phyloP scores from a whole-genome alignment of 805 yeast species.

The Cyberlindnera mississippiensis region DNA sequence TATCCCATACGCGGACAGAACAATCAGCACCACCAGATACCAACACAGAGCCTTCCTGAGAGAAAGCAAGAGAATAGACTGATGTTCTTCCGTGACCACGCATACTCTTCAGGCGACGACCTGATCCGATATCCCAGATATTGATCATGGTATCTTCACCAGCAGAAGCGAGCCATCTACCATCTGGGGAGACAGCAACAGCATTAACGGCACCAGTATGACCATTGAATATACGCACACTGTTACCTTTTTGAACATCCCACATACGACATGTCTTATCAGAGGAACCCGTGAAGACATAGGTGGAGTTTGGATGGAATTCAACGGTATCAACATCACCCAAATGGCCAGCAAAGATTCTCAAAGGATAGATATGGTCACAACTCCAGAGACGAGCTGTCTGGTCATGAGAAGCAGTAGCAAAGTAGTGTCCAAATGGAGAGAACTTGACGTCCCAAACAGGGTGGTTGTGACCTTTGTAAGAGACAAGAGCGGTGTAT shows the following conservation, averaged over 20 bases:
- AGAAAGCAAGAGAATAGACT: slow-evolving; percentile 78
- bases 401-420: slow-evolving; percentile 97
- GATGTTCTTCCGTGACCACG: slow-evolving; percentile 90
- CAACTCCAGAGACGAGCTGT: slow-evolving; percentile 98
- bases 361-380: slow-evolving; percentile 92
- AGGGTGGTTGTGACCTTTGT: slow-evolving; percentile 94
- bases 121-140: slow-evolving; percentile 93
- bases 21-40: slow-evolving; percentile 92
- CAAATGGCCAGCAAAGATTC: slow-evolving; percentile 96
- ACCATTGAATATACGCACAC: slow-evolving; percentile 89
- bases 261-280: slow-evolving; percentile 98
- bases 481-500: slow-evolving; percentile 82
- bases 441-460: slow-evolving; percentile 96
- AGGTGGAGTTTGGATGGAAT: slow-evolving; percentile 95
- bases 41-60: slow-evolving; percentile 82
- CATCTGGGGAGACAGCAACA: slow-evolving; percentile 91
- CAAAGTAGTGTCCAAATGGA: slow-evolving; percentile 95
- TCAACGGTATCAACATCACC: slow-evolving; percentile 93
- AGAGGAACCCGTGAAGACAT: slow-evolving; percentile 90
- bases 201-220: slow-evolving; percentile 87
- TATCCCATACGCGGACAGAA: slow-evolving; percentile 95
- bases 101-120: slow-evolving; percentile 85
- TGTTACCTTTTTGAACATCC: slow-evolving; percentile 87
- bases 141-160: slow-evolving; percentile 89
- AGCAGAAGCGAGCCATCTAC: slow-evolving; percentile 92